Percentiles rank a stretch among this genome's conserved stretches.
phyloP scores from a whole-genome alignment of 75 land plant genomes.

The Pseudotsuga menziesii region DNA sequence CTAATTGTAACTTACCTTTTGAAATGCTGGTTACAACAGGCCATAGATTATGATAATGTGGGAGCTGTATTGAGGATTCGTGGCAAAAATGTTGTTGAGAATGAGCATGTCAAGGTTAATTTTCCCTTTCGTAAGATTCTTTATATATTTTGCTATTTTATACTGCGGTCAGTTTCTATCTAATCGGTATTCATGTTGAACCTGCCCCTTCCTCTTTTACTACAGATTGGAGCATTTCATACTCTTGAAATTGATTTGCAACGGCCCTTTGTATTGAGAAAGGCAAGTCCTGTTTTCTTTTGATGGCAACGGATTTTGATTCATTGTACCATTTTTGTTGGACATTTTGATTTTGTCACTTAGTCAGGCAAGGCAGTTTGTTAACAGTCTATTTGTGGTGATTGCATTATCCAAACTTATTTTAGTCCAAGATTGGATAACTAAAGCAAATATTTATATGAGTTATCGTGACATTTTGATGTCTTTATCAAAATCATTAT shows the following conservation, averaged over 20 bases:
- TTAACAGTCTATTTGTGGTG: neutral
- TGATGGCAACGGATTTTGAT: neutral
- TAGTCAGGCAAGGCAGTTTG: neutral
- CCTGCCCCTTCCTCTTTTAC: neutral
- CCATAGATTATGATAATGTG: constrained; percentile 77
- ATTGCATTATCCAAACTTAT: neutral
- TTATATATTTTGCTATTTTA: neutral
- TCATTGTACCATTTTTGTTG: neutral
- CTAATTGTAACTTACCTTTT: neutral
- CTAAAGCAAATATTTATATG: neutral
- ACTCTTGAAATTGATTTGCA: constrained; percentile 84
- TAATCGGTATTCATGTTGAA: neutral
- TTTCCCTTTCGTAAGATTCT: neutral
- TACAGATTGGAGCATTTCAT: constrained; percentile 87
- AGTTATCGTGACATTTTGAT: neutral
- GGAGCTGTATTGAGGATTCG: constrained; percentile 80
- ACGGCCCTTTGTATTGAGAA: constrained; percentile 77
- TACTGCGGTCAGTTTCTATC: neutral
- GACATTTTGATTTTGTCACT: neutral
- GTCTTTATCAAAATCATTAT: neutral
- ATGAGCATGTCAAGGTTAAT: constrained; percentile 81
- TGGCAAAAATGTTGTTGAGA: constrained; percentile 82
- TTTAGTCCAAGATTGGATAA: neutral
- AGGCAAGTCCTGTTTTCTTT: constrained; percentile 30
- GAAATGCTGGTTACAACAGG: constrained; percentile 19